phyloP scores from a whole-genome alignment of 345 rosid genomes.

The Nephelium lappaceum region DNA sequence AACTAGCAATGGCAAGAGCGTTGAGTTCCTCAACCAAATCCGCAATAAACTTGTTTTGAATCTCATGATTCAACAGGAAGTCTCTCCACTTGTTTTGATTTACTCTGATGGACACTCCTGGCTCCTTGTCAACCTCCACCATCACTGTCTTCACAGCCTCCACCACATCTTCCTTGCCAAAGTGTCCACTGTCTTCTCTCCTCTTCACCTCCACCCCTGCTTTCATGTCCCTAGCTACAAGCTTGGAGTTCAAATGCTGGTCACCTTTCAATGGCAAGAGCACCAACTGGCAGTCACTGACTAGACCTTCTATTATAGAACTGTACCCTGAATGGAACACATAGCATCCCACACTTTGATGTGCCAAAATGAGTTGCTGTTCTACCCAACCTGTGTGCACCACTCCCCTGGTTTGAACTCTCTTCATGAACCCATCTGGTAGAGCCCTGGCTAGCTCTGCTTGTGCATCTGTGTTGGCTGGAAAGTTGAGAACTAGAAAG shows the following conservation, averaged over 20 bases:
- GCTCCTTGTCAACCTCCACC: constrained; percentile 32
- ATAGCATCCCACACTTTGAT: constrained; percentile 30
- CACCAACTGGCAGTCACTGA: constrained; percentile 36
- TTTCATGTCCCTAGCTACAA: constrained; percentile 29
- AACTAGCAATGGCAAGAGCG: too few relatives aligned
- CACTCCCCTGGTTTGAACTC: constrained; percentile 28
- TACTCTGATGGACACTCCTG: constrained; percentile 24
- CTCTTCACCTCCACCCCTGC: constrained; percentile 34
- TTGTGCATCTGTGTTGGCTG: constrained; percentile 2
- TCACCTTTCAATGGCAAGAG: constrained; percentile 40
- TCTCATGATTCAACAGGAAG: constrained; percentile 26
- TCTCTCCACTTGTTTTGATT: constrained; percentile 34
- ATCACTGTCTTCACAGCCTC: constrained; percentile 33
- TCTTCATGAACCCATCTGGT: constrained; percentile 35
- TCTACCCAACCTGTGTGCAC: constrained; percentile 41
- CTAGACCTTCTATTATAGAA: constrained; percentile 34
- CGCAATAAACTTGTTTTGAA: too few relatives aligned
- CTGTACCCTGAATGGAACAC: constrained; percentile 36
- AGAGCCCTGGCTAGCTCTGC: constrained; percentile 13
- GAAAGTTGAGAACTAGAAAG: constrained; percentile 35
- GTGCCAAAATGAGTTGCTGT: constrained; percentile 32
- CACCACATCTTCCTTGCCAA: constrained; percentile 19
- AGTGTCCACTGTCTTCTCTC: constrained; percentile 36
- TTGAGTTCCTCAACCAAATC: too few relatives aligned
- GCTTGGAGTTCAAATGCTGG: constrained; percentile 38